Base-by-base conservation (phyloP, 768 basidiomycete species). In the Boletus sp. region DNA sequence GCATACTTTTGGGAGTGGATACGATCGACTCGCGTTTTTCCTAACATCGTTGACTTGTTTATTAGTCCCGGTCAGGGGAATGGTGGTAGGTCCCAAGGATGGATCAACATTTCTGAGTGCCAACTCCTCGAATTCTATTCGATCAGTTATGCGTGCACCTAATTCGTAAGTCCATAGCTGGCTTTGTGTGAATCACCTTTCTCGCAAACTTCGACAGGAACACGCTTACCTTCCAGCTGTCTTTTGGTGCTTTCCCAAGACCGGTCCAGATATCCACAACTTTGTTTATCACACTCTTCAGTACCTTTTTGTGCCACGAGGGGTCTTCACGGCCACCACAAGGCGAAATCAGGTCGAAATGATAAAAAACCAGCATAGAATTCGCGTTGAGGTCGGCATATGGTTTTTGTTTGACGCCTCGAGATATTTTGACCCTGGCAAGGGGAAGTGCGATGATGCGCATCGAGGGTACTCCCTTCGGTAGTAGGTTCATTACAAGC, bases 51-150 rank as follows among this genome's bases (percentile, higher is more conserved):
- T 55, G 51, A 50, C 58, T 37, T 58, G 69, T 36, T 54, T 61
- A 17, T 55, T 57, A n/a, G 55, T 48, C 20, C 57, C 47, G 66
- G 67, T 39, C 71, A 60, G 32, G 37, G 69, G 61, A 12, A 82
- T 55, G 1, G 75, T 55, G 1, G 75, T 69, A n/a, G 88, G 88
- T 0, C 84, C 87, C 47, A 87, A 64, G 10, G 86, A 83, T 17
- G 88, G 84, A 64, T 92, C 86, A 33, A 93, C 73, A 33, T 81
- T 78, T 69, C 89, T 89, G 63, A 93, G 76, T 8, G 84, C 85
- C 36, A 87, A 77, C 69, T 93, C 90, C 70, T 92, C 91, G 61
- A 91, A 92, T 50, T 91, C 91, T 58, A 91, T 76, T 20, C 81
- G 77, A 70, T 91, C 87, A 20, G 86, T 76, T 2, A 90, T 68